Evolutionary conservation across 306 rosid species (phyloP), one percentile per base, ranked within the genome.

Genomic region (Medicago arabica): DNA sequence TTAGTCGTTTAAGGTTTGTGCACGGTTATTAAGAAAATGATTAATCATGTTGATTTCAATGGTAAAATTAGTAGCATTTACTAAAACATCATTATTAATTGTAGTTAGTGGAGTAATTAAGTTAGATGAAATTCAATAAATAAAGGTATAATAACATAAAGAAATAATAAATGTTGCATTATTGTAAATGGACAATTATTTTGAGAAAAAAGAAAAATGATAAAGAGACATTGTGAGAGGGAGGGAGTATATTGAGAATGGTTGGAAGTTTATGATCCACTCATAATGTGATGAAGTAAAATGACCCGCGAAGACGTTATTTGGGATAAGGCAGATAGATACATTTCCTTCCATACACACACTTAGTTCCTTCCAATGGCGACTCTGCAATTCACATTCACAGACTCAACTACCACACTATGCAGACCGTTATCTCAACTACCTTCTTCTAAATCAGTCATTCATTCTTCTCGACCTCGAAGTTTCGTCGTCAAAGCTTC

Each of bases 311-410:
- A 69, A 68, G 63, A 69, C 66, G 71, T 72, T 34, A 17, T 19
- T 69, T 36, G 2, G 72, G 94, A 89, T 90, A 90, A 87, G 91
- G 71, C 71, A 60, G 40, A 66, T 19, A 67, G 54, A 66, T 6
- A 65, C 3, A 34, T 34, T 34, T 34, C 38, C 1, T 34, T 34
- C 38, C 1, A 34, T 34, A 64, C 69, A 38, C 50, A 16, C 0
- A 64, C 5, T 34, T 34, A 0, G 7, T 34, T 34, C 38, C 6
- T 21, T 69, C 53, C 57, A 78, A 90, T 91, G 97, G 97, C 93
- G 71, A 81, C 86, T 76, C 85, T 88, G 80, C 97, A 87, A 73
- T 89, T 91, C 85, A 75, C 85, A 7, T 86, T 78, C 65, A 59
- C 84, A 17, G 81, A 84, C 43, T 71, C 88, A 53, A 13, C 79